Base-by-base conservation (phyloP, 1,139 yeast species). In the Geotrichum bryndzae region DNA sequence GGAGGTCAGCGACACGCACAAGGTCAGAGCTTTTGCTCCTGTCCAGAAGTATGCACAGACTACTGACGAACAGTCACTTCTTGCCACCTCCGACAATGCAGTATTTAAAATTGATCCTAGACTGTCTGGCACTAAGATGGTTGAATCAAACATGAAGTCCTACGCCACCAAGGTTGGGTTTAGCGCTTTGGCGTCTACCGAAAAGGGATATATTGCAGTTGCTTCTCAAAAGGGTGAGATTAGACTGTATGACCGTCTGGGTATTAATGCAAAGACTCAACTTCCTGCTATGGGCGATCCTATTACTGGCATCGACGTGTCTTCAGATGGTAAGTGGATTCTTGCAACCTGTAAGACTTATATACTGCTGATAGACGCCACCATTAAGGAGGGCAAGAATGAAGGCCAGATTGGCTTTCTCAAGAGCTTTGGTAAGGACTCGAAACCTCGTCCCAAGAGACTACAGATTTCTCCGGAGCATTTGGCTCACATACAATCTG, bases 281-380 rank as follows among this genome's bases (percentile, higher is more conserved):
- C 76, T 90, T 51, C 96, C 96, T 1, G 90, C 96, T 0, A 76
- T 90, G 61, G 96, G 96, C 18, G 95, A 89, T 66, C 77, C 84
- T 1, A 83, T 88, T 57, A 75, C 80, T 57, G 88, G 88, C 31
- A 69, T 89, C 33, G 92, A 88, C 63, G 84, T 83, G 0, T 85
- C 96, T 6, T 84, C 87, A 29, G 95, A 88, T 71, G 97, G 97
- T 62, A 79, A 83, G 69, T 90, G 92, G 89, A 69, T 90, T 53
- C 76, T 91, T 64, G 95, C 91, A 1, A 90, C 97, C 0, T 88
- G 94, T 76, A 78, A 80, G 68, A 82, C 84, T 1, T 88, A 88
- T 70, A 75, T 90, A 63, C 76, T 90, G 62, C 79, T 91, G 57
- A 79, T 89, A 65, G 95, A 90, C 72, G 78, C 84, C 10, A 77